phyloP scores from a whole-genome alignment of 1,284 basidiomycete species.

The Sporisorium sorghi region DNA sequence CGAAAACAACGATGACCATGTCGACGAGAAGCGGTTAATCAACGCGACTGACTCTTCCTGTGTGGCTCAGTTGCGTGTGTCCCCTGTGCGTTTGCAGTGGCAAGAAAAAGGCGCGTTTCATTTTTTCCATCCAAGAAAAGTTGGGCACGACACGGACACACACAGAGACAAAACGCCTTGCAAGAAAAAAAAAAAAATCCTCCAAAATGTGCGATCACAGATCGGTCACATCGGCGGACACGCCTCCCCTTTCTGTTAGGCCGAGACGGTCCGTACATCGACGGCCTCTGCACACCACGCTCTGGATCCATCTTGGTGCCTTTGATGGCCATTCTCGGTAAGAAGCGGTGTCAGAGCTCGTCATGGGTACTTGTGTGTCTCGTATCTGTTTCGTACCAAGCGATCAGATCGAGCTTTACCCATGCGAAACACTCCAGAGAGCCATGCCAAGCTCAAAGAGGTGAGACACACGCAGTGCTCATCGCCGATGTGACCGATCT shows the following conservation, averaged over 20 bases:
- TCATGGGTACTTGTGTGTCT: too few relatives aligned
- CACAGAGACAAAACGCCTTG: not conserved
- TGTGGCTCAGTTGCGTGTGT: too few relatives aligned
- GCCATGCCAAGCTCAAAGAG: not conserved
- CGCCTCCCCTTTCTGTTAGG: constrained; percentile 7
- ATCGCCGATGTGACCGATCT: constrained; percentile 1
- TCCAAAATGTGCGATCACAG: constrained; percentile 5
- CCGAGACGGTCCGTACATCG: not conserved
- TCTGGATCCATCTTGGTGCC: too few relatives aligned
- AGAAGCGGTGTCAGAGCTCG: too few relatives aligned
- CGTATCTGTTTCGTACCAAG: too few relatives aligned
- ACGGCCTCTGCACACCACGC: too few relatives aligned
- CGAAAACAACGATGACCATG: too few relatives aligned
- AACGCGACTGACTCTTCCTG: too few relatives aligned
- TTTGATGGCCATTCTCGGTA: too few relatives aligned
- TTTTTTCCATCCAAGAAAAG: not conserved
- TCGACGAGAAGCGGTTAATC: not conserved
- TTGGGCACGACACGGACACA: not conserved
- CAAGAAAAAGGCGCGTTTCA: not conserved
- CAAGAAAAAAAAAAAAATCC: not conserved
- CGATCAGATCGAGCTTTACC: not conserved
- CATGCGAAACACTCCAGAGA: not conserved
- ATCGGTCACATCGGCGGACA: not conserved
- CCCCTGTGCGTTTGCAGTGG: too few relatives aligned
- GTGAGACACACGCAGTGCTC: not conserved